These are phyloP conservation scores for Setomelanomma holmii DNA, from an alignment of 2,329 filamentous ascomycete genomes.

Conservation along the genomic window DNA sequence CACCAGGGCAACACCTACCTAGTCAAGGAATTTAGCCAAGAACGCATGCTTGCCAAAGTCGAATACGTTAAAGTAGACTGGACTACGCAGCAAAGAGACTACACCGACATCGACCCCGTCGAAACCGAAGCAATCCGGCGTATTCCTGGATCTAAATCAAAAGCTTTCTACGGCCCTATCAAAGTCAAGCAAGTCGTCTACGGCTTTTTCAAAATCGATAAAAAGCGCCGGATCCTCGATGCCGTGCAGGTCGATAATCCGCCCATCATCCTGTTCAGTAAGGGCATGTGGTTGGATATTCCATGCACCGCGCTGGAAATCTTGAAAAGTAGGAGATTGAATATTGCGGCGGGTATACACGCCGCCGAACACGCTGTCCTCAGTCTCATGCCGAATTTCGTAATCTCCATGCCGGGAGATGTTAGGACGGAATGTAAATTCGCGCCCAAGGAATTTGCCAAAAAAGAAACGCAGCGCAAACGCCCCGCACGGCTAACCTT, in stretches of 20 bases:
- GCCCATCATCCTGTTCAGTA: constrained; percentile 81
- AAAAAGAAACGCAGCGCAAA: constrained; percentile 73
- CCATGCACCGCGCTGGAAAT: constrained; percentile 81
- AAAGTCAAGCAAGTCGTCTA: constrained; percentile 89
- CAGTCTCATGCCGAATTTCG: constrained; percentile 86
- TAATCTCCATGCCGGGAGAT: constrained; percentile 87
- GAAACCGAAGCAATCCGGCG: constrained; percentile 87
- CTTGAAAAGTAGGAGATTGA: constrained; percentile 72
- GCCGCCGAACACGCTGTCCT: constrained; percentile 93
- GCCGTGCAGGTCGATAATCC: constrained; percentile 93
- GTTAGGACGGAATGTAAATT: constrained; percentile 95
- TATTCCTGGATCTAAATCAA: constrained; percentile 68
- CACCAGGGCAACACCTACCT: constrained; percentile 95
- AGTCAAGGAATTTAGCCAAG: constrained; percentile 85
- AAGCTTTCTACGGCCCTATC: constrained; percentile 86
- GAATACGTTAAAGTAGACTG: constrained; percentile 91
- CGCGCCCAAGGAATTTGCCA: constrained; percentile 84
- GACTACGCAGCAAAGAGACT: constrained; percentile 93
- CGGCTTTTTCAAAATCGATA: constrained; percentile 97
- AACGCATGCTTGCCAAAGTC: constrained; percentile 83
- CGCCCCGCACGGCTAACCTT: constrained; percentile 88
- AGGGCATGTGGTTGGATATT: constrained; percentile 96
- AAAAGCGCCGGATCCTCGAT: constrained; percentile 82
- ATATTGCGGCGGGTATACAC: constrained; percentile 89
- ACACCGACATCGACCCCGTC: constrained; percentile 89